phyloP scores from a whole-genome alignment of 2,329 filamentous ascomycete genomes.

The Escovopsis sp. region DNA sequence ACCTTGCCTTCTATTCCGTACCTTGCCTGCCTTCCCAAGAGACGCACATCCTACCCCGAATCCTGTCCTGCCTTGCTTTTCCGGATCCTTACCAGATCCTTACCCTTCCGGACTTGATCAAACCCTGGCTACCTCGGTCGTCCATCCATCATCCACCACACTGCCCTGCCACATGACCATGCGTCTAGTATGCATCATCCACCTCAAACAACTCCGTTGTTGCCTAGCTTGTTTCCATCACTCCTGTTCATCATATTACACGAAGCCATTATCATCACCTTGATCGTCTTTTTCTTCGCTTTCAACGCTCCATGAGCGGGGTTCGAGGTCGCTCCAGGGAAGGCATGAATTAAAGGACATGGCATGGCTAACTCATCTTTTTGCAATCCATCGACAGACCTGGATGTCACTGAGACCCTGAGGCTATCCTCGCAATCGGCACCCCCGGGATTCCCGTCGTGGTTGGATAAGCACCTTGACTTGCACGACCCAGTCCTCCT shows the following conservation, averaged over 20 bases:
- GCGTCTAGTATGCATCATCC: background rate
- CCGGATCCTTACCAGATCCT: conserved; percentile 2
- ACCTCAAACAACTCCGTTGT: conserved; percentile 2
- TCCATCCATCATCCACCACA: background rate
- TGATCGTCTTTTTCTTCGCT: too few relatives aligned
- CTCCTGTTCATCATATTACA: background rate
- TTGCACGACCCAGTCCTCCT: conserved; percentile 33
- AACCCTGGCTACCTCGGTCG: conserved; percentile 2
- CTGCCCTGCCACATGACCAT: background rate
- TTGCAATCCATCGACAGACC: conserved; percentile 9
- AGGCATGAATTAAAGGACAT: background rate
- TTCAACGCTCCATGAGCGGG: conserved; percentile 1
- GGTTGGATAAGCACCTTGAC: conserved; percentile 38
- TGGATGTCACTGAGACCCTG: conserved; percentile 19
- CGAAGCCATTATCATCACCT: background rate
- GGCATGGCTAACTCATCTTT: background rate
- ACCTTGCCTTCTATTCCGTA: too few relatives aligned
- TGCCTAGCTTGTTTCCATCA: conserved; percentile 3
- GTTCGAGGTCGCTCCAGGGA: background rate
- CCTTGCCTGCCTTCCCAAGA: too few relatives aligned
- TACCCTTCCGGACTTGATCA: background rate
- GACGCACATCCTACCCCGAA: background rate
- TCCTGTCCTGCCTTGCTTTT: background rate
- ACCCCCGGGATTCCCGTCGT: conserved; percentile 33
- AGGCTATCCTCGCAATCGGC: conserved; percentile 17